Evolutionary conservation across 345 rosid species (phyloP).

Genomic region (Noccaea bulbosa): DNA sequence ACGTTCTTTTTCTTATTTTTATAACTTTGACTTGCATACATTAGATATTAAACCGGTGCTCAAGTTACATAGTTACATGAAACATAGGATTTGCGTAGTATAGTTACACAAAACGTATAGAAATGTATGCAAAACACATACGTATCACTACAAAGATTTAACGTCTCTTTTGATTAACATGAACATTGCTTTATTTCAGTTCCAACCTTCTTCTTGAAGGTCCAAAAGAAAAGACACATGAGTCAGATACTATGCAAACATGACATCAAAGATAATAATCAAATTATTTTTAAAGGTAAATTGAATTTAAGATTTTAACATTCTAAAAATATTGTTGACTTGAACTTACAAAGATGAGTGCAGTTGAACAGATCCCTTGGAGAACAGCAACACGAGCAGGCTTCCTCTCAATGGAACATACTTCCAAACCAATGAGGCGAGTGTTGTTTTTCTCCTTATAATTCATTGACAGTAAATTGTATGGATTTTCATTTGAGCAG

Average conservation of each 20-base stretch:
- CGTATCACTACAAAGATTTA: too few relatives aligned
- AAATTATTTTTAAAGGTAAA: conserved; percentile 52
- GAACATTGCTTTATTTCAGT: not conserved
- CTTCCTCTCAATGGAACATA: conserved; percentile 87
- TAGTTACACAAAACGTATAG: too few relatives aligned
- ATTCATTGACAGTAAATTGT: not conserved
- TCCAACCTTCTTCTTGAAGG: conserved; percentile 34
- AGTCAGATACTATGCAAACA: not conserved
- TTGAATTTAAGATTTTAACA: not conserved
- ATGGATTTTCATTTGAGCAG: not conserved
- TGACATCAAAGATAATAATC: conserved; percentile 7
- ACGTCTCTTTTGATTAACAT: too few relatives aligned
- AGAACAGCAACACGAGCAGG: conserved; percentile 56
- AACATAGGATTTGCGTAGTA: too few relatives aligned
- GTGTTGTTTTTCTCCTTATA: not conserved
- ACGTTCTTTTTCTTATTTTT: not conserved
- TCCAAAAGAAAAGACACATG: conserved; percentile 23
- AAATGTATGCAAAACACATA: too few relatives aligned
- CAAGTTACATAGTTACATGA: too few relatives aligned
- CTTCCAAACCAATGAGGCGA: conserved; percentile 78
- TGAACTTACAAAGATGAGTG: not conserved
- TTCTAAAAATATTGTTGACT: not conserved
- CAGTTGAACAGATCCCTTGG: conserved; percentile 60
- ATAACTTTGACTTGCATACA: not conserved
- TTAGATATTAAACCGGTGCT: too few relatives aligned